Base-by-base conservation (phyloP, 257 asterid species). In the Capsicum baccatum region DNA sequence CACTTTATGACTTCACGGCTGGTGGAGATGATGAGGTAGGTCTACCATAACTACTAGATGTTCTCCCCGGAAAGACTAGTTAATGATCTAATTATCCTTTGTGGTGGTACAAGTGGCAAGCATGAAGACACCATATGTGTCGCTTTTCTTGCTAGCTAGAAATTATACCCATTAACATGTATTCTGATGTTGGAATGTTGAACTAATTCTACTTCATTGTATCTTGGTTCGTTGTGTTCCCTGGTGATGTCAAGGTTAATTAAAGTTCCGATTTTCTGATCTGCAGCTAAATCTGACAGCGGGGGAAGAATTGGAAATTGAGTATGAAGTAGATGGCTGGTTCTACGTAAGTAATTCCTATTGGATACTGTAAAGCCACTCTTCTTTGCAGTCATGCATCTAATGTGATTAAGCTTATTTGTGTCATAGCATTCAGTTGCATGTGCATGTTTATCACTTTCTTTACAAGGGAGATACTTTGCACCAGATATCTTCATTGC, bases 291-390 rank as follows among this genome's bases (percentile, higher is more conserved):
- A 92, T 90, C 93, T 97, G 86, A 93, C 94, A 6, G 95, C 98
- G 3, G 99, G 97, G 52, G 99, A 97, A 87, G 99, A 94, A 48
- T 88, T 97, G 82, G 98, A 95, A 89, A 95, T 97, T 58, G 98
- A 94, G 84, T 90, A 97, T 87, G 99, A 97, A 92, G 98, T 97
- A 82, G 99, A 97, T 90, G 99, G 99, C 88, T 97, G 99, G 99
- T 97, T 86, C 87, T 93, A 92, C 86, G 98, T 97, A 91, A 97
- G 99, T 96, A 86, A 78, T 54, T 71, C 73, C 37, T 50, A 54
- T 83, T 68, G 68, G 83, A 79, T 17, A 16, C 44, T 66, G 70
- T 62, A 0, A 7, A 33, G 66, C 21, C 66, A 33, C 66, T 33
- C 50, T 78, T 54, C 82, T 14, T 78, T 78, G 50, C 50, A 26